Conservation (phyloP, 2,329 filamentous ascomycete species). For the Ophiostoma sp. region DNA sequence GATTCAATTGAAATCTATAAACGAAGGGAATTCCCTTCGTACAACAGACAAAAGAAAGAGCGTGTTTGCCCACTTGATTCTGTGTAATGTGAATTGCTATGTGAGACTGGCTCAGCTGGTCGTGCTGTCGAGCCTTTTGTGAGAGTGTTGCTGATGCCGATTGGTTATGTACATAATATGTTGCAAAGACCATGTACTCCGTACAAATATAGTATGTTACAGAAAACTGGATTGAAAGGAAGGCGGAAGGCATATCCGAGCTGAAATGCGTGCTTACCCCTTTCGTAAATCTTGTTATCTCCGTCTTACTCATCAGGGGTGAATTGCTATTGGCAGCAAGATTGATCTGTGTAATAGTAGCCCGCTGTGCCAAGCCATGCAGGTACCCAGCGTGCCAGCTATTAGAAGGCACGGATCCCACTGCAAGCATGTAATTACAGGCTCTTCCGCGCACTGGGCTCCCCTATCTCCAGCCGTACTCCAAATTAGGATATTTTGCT, state of each 20-base stretch:
- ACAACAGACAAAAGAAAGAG: constrained; percentile 13
- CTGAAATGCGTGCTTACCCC: neutral
- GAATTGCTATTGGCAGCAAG: neutral
- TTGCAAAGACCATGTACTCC: no score
- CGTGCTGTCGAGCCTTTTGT: no score
- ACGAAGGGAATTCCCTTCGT: constrained; percentile 1
- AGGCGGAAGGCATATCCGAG: neutral
- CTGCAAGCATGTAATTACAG: neutral
- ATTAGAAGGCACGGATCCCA: neutral
- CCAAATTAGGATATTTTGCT: neutral
- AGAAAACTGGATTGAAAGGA: neutral
- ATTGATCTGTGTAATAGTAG: neutral
- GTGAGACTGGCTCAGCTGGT: neutral
- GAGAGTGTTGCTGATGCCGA: neutral
- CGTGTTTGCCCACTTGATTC: constrained; percentile 11
- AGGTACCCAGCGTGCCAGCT: neutral
- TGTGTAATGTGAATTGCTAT: neutral
- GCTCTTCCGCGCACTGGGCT: constrained; percentile 3
- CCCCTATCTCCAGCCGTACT: neutral
- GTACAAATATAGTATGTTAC: no score
- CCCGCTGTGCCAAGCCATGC: neutral
- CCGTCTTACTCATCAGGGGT: constrained; percentile 6
- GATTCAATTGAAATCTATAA: constrained; percentile 17
- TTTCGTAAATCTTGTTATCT: neutral
- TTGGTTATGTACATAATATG: neutral